A percentile compares a stretch with the other conserved stretches of the same genome.
phyloP scores from a whole-genome alignment of 345 rosid genomes.

The Citrus inodora region DNA sequence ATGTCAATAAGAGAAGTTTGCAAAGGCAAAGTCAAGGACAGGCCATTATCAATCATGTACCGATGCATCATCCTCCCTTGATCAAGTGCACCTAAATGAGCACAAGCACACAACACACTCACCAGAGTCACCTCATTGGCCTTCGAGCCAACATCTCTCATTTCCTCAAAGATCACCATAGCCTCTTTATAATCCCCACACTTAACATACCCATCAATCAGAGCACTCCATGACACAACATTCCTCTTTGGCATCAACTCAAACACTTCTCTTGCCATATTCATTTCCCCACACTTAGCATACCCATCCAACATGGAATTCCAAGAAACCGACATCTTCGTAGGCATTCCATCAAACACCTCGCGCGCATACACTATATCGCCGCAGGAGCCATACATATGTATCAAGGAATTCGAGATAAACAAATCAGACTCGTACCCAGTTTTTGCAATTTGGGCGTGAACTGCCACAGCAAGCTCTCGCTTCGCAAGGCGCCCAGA shows the following conservation, averaged over 20 bases:
- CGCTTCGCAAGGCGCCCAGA: conserved; percentile 47
- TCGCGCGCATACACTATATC: conserved; percentile 45
- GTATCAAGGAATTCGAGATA: conserved; percentile 61
- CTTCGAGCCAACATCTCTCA: conserved; percentile 40
- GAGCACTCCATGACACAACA: conserved; percentile 82
- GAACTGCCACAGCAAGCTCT: conserved; percentile 42
- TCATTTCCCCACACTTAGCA: conserved; percentile 64
- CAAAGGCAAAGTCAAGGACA: conserved; percentile 53
- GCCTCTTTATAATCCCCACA: conserved; percentile 55
- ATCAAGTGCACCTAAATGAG: conserved; percentile 71
- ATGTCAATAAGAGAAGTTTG: conserved; percentile 81
- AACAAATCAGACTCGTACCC: conserved; percentile 61
- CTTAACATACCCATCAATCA: conserved; percentile 85
- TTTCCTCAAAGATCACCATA: conserved; percentile 53
- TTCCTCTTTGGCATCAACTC: conserved; percentile 59
- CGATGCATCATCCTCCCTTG: conserved; percentile 59
- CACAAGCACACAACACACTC: conserved; percentile 81
- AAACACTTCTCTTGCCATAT: conserved; percentile 49
- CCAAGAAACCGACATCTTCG: conserved; percentile 70
- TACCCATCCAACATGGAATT: conserved; percentile 73
- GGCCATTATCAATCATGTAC: conserved; percentile 41
- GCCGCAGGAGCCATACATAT: conserved; percentile 56
- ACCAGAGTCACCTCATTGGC: conserved; percentile 92
- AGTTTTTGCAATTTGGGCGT: conserved; percentile 37
- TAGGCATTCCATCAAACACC: conserved; percentile 63